phyloP scores from a whole-genome alignment of 257 asterid genomes.

The Eucommia ulmoides region DNA sequence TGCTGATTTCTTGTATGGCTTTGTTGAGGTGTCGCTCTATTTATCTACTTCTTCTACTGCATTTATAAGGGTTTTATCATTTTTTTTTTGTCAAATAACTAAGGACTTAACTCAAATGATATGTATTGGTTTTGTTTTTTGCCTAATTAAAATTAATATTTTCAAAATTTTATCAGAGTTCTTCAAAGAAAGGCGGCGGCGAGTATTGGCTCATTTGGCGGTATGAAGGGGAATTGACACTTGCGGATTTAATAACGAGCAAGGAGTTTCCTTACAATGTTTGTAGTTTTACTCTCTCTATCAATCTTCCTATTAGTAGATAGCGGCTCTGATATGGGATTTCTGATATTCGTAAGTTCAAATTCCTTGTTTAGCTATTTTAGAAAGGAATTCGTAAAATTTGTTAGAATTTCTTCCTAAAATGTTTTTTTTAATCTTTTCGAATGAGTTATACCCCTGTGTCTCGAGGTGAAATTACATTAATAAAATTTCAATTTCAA shows the following conservation, averaged over 20 bases:
- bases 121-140: background rate
- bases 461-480: no score
- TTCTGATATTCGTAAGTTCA: no score
- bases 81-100: background rate
- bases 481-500: no score
- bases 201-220: slow-evolving; percentile 96
- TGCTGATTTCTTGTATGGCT: slow-evolving; percentile 91
- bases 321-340: no score
- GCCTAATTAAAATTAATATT: background rate
- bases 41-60: slow-evolving; percentile 2
- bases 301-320: no score
- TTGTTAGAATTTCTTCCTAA: no score
- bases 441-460: no score
- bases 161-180: slow-evolving; percentile 32
- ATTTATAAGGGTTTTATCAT: background rate
- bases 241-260: slow-evolving; percentile 79
- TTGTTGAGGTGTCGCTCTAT: slow-evolving; percentile 58
- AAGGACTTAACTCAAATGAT: background rate
- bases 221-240: slow-evolving; percentile 88
- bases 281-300: slow-evolving; percentile 47
- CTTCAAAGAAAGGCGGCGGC: slow-evolving; percentile 59
- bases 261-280: slow-evolving; percentile 96
- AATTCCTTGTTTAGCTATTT: no score
- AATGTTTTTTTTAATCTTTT: no score
- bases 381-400: no score